phyloP scores from a whole-genome alignment of 208 protist species.

The Acanthamoeba triangularis region DNA sequence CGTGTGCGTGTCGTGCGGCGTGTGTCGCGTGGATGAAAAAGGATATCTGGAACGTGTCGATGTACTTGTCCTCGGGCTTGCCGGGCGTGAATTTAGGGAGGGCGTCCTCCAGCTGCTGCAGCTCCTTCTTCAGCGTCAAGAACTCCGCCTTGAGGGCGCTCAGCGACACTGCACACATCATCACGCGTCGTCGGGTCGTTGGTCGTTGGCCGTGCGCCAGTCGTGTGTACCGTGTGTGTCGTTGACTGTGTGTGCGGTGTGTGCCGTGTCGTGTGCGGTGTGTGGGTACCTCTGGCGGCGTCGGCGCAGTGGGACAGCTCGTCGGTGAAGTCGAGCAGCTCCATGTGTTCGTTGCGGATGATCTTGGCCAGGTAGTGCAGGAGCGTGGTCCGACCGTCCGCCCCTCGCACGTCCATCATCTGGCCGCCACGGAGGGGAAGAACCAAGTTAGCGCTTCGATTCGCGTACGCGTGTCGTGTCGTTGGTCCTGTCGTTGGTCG shows the following conservation, averaged over 20 bases:
- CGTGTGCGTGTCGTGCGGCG: too few relatives aligned
- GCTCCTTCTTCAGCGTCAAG: not conserved
- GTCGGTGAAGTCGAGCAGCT: conserved; percentile 6
- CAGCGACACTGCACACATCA: not conserved
- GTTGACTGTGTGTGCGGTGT: too few relatives aligned
- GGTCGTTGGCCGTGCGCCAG: too few relatives aligned
- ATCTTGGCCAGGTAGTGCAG: not conserved
- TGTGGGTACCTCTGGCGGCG: not conserved
- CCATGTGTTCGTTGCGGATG: not conserved
- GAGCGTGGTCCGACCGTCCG: not conserved
- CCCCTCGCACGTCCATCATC: not conserved
- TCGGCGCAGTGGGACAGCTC: not conserved
- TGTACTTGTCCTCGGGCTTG: not conserved
- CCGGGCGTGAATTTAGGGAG: not conserved
- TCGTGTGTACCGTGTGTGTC: too few relatives aligned
- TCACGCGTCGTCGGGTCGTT: too few relatives aligned
- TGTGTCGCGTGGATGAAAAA: not conserved
- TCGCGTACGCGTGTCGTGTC: too few relatives aligned
- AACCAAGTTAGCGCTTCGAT: too few relatives aligned
- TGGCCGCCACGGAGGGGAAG: too few relatives aligned
- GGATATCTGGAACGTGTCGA: not conserved
- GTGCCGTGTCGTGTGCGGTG: not conserved
- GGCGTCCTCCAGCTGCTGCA: not conserved
- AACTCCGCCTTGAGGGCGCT: not conserved
- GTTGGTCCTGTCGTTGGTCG: too few relatives aligned